These are phyloP conservation scores for Fusarium transvaalense DNA, from an alignment of 2,329 filamentous ascomycete species.

Conservation along the genomic window DNA sequence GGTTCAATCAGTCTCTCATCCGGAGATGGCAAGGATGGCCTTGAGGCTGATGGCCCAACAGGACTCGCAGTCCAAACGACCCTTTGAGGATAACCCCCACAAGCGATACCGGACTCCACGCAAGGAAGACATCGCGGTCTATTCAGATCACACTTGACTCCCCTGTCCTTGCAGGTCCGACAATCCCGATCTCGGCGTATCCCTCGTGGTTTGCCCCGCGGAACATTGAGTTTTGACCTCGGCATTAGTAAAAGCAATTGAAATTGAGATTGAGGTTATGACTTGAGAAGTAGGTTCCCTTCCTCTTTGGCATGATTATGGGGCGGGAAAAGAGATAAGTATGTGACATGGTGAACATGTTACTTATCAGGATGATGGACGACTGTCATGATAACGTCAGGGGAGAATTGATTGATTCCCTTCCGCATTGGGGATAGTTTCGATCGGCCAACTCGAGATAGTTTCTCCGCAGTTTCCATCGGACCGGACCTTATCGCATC, in stretches of 20 bases:
- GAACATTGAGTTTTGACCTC: conserved; percentile 7
- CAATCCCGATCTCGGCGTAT: conserved; percentile 50
- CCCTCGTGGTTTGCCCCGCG: conserved; percentile 47
- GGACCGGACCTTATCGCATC: not conserved
- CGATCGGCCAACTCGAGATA: not conserved
- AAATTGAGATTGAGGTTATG: no score
- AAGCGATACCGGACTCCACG: conserved; percentile 47
- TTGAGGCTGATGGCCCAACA: not conserved
- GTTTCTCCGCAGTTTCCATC: not conserved
- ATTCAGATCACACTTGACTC: conserved; percentile 49
- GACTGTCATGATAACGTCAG: not conserved
- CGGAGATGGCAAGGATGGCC: not conserved
- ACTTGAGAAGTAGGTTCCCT: conserved; percentile 16
- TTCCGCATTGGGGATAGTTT: not conserved
- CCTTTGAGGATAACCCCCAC: conserved; percentile 51
- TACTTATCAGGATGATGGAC: not conserved
- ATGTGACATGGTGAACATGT: not conserved
- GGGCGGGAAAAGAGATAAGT: not conserved
- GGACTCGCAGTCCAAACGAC: conserved; percentile 48
- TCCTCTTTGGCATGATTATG: conserved; percentile 13
- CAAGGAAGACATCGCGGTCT: conserved; percentile 46
- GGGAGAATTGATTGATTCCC: not conserved
- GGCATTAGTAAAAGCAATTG: conserved; percentile 4
- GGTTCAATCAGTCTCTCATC: not conserved
- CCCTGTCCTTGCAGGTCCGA: conserved; percentile 43